Evolutionary conservation across 805 yeast species (phyloP).

Genomic region (Candida andamanensis): DNA sequence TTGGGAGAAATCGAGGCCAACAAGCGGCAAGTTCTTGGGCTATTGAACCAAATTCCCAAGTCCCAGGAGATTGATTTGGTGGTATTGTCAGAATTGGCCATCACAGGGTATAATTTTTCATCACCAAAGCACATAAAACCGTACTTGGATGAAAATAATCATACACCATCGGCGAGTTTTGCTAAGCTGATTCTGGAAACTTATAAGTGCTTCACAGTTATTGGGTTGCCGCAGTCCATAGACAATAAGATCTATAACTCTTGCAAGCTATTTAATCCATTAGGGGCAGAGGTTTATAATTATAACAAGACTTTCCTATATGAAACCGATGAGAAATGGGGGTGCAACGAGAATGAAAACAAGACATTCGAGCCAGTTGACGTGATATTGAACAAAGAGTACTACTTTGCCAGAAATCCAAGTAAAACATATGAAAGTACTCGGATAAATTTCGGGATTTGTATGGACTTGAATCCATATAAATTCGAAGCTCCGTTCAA

Average conservation of each 20-base stretch:
- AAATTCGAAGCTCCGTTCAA: conserved; percentile 76
- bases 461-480: conserved; percentile 92
- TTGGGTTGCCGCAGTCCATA: conserved; percentile 75
- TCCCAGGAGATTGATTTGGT: conserved; percentile 46
- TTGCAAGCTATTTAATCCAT: conserved; percentile 56
- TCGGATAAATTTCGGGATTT: conserved; percentile 66
- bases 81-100: conserved; percentile 76
- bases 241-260: conserved; percentile 54
- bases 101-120: conserved; percentile 77
- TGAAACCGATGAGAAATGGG: conserved; percentile 78
- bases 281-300: conserved; percentile 55
- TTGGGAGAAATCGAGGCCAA: conserved; percentile 58
- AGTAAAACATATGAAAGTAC: conserved; percentile 18
- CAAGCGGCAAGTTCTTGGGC: conserved; percentile 38
- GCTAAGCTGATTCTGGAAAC: conserved; percentile 50
- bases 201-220: conserved; percentile 58
- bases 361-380: conserved; percentile 50
- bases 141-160: conserved; percentile 39
- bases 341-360: conserved; percentile 61
- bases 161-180: conserved; percentile 18
- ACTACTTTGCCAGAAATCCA: conserved; percentile 8
- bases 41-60: conserved; percentile 23
- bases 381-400: conserved; percentile 22
- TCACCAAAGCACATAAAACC: conserved; percentile 47
- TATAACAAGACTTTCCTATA: conserved; percentile 76